Conservation (phyloP, 1,284 basidiomycete species). For the Ceratobasidium sp. region DNA sequence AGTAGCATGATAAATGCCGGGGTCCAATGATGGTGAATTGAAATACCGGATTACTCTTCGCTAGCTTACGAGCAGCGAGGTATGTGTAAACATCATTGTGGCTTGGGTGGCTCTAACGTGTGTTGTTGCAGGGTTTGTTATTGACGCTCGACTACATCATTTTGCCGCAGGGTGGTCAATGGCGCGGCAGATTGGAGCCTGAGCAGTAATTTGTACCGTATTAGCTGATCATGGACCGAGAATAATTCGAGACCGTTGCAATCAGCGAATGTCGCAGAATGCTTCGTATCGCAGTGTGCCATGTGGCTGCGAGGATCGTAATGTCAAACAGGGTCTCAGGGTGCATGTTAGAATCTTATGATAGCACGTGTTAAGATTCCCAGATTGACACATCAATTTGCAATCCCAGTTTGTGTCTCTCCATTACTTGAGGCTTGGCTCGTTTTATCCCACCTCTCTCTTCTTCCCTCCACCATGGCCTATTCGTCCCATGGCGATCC, state of each 20-base stretch:
- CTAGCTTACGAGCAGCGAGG: slow-evolving; percentile 46
- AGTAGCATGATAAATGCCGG: slow-evolving; percentile 34
- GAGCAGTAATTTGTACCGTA: background rate
- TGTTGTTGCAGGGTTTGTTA: slow-evolving; percentile 30
- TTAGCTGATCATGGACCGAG: too few species aligned
- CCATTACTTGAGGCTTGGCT: too few species aligned
- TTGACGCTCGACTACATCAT: slow-evolving; percentile 48
- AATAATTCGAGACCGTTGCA: too few species aligned
- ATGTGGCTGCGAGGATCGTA: too few species aligned
- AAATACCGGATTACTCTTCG: slow-evolving; percentile 8
- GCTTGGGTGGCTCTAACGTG: background rate
- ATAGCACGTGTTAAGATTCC: slow-evolving; percentile 41
- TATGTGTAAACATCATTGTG: background rate
- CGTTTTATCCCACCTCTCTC: slow-evolving; percentile 19
- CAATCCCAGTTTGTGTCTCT: too few species aligned
- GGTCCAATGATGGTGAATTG: background rate
- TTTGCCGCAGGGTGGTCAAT: slow-evolving; percentile 49
- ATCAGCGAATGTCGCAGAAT: too few species aligned
- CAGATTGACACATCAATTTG: slow-evolving; percentile 42
- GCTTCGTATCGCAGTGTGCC: too few species aligned
- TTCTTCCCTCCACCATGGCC: slow-evolving; percentile 34
- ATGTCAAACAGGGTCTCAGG: background rate
- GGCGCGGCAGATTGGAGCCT: slow-evolving; percentile 26
- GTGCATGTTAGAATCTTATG: slow-evolving; percentile 9
- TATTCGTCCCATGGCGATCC: slow-evolving; percentile 24